Percentiles rank a stretch among this genome's conserved stretches.
Conservation (phyloP, 2,329 filamentous ascomycete species). For the Ophiobolus disseminans region DNA sequence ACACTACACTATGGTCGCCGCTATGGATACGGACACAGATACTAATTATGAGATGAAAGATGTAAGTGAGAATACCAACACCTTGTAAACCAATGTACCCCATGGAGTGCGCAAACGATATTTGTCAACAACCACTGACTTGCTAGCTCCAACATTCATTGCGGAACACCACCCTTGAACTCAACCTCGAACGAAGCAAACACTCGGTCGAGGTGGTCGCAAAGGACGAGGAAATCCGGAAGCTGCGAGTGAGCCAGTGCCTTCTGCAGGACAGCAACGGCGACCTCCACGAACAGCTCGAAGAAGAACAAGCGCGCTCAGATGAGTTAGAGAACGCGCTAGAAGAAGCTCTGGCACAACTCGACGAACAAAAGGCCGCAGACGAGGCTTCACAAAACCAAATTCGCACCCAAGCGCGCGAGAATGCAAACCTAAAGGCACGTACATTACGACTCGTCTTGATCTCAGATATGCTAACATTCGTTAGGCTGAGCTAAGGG, state of each 20-base stretch:
- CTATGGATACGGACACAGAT: conserved; percentile 37
- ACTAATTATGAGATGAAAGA: conserved; percentile 43
- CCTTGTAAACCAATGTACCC: no score
- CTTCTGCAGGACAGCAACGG: conserved; percentile 77
- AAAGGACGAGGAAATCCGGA: conserved; percentile 77
- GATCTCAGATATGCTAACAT: conserved; percentile 34
- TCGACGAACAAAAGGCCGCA: conserved; percentile 56
- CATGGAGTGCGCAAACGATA: conserved; percentile 1
- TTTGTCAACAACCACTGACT: conserved; percentile 22
- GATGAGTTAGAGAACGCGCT: conserved; percentile 61
- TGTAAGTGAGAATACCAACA: conserved; percentile 39
- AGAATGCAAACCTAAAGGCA: conserved; percentile 65
- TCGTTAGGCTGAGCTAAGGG: conserved; percentile 71
- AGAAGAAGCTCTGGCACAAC: conserved; percentile 56
- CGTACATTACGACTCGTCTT: conserved; percentile 54
- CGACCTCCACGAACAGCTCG: conserved; percentile 68
- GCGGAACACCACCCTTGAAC: conserved; percentile 66
- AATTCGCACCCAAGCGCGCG: conserved; percentile 59
- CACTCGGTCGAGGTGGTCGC: conserved; percentile 71
- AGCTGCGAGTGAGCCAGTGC: conserved; percentile 69
- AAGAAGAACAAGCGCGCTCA: conserved; percentile 66
- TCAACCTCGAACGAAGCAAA: conserved; percentile 70
- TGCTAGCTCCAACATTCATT: conserved; percentile 59
- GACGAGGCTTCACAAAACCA: conserved; percentile 58
- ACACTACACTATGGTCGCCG: conserved; percentile 32